These are phyloP conservation scores for Chaetomium sp. DNA, from an alignment of 2,329 filamentous ascomycete genomes.

Conservation along the genomic window DNA sequence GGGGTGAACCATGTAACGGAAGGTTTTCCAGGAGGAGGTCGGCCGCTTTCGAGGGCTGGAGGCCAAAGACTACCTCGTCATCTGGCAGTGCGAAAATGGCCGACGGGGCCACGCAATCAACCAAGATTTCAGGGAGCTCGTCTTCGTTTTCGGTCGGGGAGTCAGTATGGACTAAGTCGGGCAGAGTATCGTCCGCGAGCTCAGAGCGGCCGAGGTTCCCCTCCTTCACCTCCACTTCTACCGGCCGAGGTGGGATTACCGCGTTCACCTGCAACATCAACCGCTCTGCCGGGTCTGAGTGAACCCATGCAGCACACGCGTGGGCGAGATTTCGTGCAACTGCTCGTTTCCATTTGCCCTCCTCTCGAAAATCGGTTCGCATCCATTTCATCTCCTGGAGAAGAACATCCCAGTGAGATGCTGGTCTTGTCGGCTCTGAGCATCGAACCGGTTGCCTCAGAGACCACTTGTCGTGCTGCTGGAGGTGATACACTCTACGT, in stretches of 20 bases:
- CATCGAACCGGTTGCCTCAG: conserved; percentile 84
- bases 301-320: conserved; percentile 82
- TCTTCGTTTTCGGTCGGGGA: conserved; percentile 52
- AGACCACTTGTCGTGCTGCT: conserved; percentile 91
- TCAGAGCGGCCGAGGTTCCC: conserved; percentile 36
- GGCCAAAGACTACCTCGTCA: conserved; percentile 77
- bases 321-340: conserved; percentile 77
- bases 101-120: conserved; percentile 65
- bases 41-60: conserved; percentile 72
- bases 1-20: conserved; percentile 72
- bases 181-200: conserved; percentile 55
- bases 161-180: conserved; percentile 68
- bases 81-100: conserved; percentile 81
- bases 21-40: conserved; percentile 79
- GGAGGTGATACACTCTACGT: conserved; percentile 83
- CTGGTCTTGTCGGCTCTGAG: conserved; percentile 74
- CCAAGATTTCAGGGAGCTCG: conserved; percentile 38
- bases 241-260: conserved; percentile 46
- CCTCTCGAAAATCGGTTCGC: conserved; percentile 92
- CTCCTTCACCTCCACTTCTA: conserved; percentile 36
- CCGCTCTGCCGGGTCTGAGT: conserved; percentile 63
- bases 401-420: conserved; percentile 82
- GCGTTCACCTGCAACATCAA: conserved; percentile 68
- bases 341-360: conserved; percentile 89
- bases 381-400: conserved; percentile 97